Evolutionary conservation across 2,329 filamentous ascomycete genomes (phyloP), one percentile per base, ranked within the genome.

Genomic region (Aspergillus jensenii): DNA sequence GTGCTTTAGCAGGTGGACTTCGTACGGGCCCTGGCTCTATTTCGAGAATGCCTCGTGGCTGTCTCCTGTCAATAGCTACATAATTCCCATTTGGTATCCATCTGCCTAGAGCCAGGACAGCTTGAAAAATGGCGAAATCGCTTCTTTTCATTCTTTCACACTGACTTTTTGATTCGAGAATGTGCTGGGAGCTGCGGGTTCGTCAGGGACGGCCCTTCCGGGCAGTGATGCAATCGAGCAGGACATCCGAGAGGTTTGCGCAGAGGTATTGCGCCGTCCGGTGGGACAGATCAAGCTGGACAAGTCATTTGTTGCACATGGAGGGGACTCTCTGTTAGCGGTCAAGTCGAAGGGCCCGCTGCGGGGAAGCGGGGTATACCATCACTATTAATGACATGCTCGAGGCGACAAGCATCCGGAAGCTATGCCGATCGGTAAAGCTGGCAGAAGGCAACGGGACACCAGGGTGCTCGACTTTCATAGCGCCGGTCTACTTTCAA

Each of bases 301-400:
- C 23, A 52, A 40, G n/a, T 53, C 55, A 11, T 58, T 53, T 35
- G 35, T 53, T 31, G 55, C 49, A 23, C 55, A 53, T 37, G 49
- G 55, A 39, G 55, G 49, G 44, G 55, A 58, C 50, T 58, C 55
- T 48, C 43, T 58, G 37, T n/a, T 58, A 15, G 49, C 55, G 17
- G 49, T 57, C 21, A 52, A 53, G 41, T 21, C 52, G 21, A 49
- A 53, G 55, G 55, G 55, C 55, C 37, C 49, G 55, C 17, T 58
- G 55, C 33, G 55, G 33, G n/a, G 55, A 58, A 50, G 55, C 55
- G 23, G 55, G 55, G 49, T 58, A 49, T 44, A 53, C 39, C 25
- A 49, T 58, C 50, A 53, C 49, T 14, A 58, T 58, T 15, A 50
- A 58, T 17, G 44, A 53, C 14, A 48, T 58, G 43, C 55, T 58